A percentile compares a stretch with the other conserved stretches of the same genome.
These are phyloP conservation scores for Biancaea sappan DNA, from an alignment of 306 rosid species.

Conservation along the genomic window DNA sequence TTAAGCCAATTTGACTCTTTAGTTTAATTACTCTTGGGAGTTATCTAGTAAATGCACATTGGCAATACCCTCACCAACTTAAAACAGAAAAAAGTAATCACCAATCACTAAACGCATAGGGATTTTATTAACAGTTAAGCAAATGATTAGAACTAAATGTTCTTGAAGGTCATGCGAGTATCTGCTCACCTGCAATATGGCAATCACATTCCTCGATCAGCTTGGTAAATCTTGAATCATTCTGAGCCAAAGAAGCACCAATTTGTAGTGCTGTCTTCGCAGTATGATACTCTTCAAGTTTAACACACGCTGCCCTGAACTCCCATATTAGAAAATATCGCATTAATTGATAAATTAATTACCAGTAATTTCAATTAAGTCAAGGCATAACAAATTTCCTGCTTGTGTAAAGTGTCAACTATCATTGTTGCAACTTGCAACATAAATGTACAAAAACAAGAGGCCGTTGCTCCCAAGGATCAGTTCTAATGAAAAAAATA, in stretches of 20 bases:
- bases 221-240: conserved; percentile 61
- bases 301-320: conserved; percentile 77
- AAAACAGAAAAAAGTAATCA: background rate
- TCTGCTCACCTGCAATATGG: conserved; percentile 60
- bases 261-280: conserved; percentile 81
- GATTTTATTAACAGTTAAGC: background rate
- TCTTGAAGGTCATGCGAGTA: background rate
- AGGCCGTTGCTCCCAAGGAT: background rate
- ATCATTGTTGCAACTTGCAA: too few species aligned
- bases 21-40: background rate
- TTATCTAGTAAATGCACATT: background rate
- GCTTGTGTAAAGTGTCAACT: background rate
- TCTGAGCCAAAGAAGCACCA: conserved; percentile 66
- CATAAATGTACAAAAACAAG: background rate
- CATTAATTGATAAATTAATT: background rate
- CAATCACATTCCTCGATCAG: conserved; percentile 72
- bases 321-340: background rate
- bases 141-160: background rate
- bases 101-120: background rate
- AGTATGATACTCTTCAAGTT: conserved; percentile 80
- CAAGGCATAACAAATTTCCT: background rate
- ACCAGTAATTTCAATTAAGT: background rate
- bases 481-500: background rate
- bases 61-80: background rate
- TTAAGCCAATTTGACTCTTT: background rate